phyloP scores from a whole-genome alignment of 805 yeast genomes.

The Hagleromyces aurorensis region DNA sequence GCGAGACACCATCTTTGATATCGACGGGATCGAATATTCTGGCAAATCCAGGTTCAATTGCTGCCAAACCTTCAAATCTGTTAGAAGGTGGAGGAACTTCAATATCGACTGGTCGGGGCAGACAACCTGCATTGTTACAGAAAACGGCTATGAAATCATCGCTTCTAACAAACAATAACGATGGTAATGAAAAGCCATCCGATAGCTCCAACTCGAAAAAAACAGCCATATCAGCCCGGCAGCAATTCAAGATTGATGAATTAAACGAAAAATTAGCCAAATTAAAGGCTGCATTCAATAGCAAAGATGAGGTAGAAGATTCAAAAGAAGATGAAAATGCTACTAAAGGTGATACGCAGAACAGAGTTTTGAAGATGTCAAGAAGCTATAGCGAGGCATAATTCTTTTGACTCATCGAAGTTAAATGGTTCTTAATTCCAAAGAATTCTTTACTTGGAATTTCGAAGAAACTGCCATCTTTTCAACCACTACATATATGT shows the following conservation, averaged over 20 bases:
- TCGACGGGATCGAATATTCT: too few relatives aligned
- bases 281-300: constrained; percentile 12
- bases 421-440: background rate
- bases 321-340: constrained; percentile 3
- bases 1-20: too few relatives aligned
- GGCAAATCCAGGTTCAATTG: too few relatives aligned
- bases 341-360: constrained; percentile 2
- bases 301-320: constrained; percentile 5
- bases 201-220: constrained; percentile 1
- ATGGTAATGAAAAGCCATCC: constrained; percentile 5
- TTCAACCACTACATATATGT: constrained; percentile 1
- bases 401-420: too few relatives aligned
- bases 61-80: constrained; percentile 1
- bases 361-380: constrained; percentile 5
- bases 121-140: constrained; percentile 6
- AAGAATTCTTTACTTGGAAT: background rate
- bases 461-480: background rate
- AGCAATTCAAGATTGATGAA: constrained; percentile 23
- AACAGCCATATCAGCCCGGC: constrained; percentile 6
- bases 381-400: constrained; percentile 16
- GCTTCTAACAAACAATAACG: constrained; percentile 6
- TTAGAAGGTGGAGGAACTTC: constrained; percentile 14
- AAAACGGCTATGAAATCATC: constrained; percentile 8
- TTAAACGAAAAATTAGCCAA: constrained; percentile 28
- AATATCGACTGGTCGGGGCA: constrained; percentile 9